phyloP scores from a whole-genome alignment of 2,329 filamentous ascomycete species.

The Neonectria punicea region DNA sequence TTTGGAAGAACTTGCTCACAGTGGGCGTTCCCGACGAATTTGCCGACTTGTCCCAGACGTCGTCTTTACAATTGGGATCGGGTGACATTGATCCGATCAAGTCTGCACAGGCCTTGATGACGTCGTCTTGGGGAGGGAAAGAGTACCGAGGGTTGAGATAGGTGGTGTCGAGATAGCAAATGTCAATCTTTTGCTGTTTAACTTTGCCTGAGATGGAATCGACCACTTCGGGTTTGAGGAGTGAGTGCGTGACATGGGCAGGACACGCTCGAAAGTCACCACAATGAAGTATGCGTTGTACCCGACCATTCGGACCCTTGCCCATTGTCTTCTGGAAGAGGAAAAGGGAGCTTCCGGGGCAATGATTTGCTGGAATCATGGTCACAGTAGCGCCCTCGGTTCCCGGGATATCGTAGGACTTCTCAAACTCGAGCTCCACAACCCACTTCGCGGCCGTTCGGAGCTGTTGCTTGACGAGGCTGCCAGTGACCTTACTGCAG shows the following conservation, averaged over 20 bases:
- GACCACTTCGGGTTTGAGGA: slow-evolving; percentile 78
- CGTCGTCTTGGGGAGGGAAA: slow-evolving; percentile 88
- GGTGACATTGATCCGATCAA: slow-evolving; percentile 84
- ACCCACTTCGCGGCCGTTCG: slow-evolving; percentile 88
- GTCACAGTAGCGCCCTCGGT: slow-evolving; percentile 88
- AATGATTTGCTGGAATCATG: slow-evolving; percentile 97
- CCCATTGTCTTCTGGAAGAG: slow-evolving; percentile 84
- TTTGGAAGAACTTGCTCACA: slow-evolving; percentile 65
- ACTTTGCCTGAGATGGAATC: slow-evolving; percentile 77
- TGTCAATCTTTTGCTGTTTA: slow-evolving; percentile 87
- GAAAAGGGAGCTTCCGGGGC: slow-evolving; percentile 92
- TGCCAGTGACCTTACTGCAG: slow-evolving; percentile 91
- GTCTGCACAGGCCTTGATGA: slow-evolving; percentile 87
- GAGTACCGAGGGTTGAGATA: slow-evolving; percentile 96
- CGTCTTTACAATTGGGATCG: slow-evolving; percentile 63
- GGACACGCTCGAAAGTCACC: slow-evolving; percentile 95
- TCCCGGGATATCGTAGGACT: slow-evolving; percentile 79
- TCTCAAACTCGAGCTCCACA: slow-evolving; percentile 85
- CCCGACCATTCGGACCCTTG: slow-evolving; percentile 66
- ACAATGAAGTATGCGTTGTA: slow-evolving; percentile 90
- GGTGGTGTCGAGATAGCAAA: slow-evolving; percentile 97
- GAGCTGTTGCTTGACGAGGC: slow-evolving; percentile 87
- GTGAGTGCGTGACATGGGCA: slow-evolving; percentile 82
- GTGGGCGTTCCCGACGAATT: slow-evolving; percentile 54
- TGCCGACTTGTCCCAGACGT: slow-evolving; percentile 58